Base-by-base conservation (phyloP, 306 rosid species). In the Vicia villosa region DNA sequence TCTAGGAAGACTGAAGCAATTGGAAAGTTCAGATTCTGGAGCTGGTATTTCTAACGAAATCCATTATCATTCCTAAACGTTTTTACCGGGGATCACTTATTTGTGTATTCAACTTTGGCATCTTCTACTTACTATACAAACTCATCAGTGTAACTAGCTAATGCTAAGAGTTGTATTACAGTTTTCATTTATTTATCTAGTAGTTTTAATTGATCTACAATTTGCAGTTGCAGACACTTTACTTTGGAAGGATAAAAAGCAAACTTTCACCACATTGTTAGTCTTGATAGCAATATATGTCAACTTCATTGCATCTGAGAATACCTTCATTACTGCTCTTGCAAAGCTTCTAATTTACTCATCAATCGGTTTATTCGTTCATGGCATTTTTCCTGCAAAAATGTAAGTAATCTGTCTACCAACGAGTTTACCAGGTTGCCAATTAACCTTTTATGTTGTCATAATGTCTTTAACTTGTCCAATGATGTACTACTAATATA, bases 191-290 rank as follows among this genome's bases (percentile, higher is more conserved):
- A 45, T 69, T 38, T 70, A 72, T 76, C 37, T 40, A 10, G 43
- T 68, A 45, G 45, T 52, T 47, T 30, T 70, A 74, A 75, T 75
- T 71, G 46, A 52, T 50, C 41, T 63, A 64, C 64, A 36, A 28
- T 75, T 80, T 81, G 80, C 96, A 94, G 99, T 89, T 87, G 96
- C 99, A 65, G 97, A 94, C 66, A 80, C 87, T 7, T 82, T 94
- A 78, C 99, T 94, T 70, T 94, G 99, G 99, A 94, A 82, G 95
- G 92, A 94, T 75, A 89, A 70, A 77, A 94, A 81, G 73, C 82
- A 74, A 78, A 88, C 99, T n/a, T 62, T 84, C 68, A 75, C 74
- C 36, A 63, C 85, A 16, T 79, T 91, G 76, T 54, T 91, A 66
- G 75, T 89, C 77, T 72, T 89, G 86, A 45, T 80, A 77, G 89